Evolutionary conservation across 306 rosid species (phyloP), one percentile per base, ranked within the genome.

Genomic region (Biancaea sappan): DNA sequence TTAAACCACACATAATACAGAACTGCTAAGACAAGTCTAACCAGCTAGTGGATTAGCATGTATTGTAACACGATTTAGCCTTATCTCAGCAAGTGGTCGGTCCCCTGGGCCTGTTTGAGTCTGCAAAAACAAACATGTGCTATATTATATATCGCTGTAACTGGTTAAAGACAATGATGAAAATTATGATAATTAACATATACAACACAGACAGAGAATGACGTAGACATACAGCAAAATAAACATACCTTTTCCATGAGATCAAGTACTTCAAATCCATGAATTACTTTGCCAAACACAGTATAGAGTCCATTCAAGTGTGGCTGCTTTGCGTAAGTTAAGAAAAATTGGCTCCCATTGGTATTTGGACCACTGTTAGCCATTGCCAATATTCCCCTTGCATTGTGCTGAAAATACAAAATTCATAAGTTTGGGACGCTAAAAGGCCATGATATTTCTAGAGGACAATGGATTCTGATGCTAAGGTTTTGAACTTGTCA

Each of bases 351-450:
- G 63, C 99, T 94, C 67, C 97, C 96, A 64, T 92, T 94, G n/a
- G 97, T 94, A 74, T 92, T 94, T 22, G 96, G 97, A 71, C 97
- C 97, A 76, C 97, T 92, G 68, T 94, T 94, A 6, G 96, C 99
- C 99, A 92, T 94, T 14, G 97, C 61, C 74, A 94, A 48, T 5
- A 92, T 90, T 40, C 99, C 97, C 80, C 96, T 87, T 37, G 99
- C 99, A 76, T 92, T 94, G 84, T 94, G 96, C 99, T 94, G 84
- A 0, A 76, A 78, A 81, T 70, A 74, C 31, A 74, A 65, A 72
- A 72, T 34, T 4, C 22, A 8, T 0, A 26, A 29, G 46, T 48
- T 48, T 10, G 31, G n/a, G 11, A 46, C 14, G 5, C 32, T 15
- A 16, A 16, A 6, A 66, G 41, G 57, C 72, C 56, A 28, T 26